These are phyloP conservation scores for Leptographium radiaticola DNA, from an alignment of 2,329 filamentous ascomycete species.

Conservation along the genomic window DNA sequence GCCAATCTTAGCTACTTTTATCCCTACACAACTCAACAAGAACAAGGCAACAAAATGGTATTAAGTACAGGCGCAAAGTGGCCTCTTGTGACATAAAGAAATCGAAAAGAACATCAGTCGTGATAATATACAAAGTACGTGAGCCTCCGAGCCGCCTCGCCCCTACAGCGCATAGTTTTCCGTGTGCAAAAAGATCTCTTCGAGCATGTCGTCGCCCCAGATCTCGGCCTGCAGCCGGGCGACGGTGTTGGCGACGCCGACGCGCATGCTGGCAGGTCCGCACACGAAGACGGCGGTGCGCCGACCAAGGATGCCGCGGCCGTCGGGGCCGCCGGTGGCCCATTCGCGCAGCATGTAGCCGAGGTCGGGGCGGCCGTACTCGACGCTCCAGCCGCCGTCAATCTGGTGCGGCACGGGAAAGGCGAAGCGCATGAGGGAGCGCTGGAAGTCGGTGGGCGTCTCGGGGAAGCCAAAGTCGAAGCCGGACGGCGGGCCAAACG, in stretches of 20 bases:
- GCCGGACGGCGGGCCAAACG: slow-evolving; percentile 45
- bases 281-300: slow-evolving; percentile 87
- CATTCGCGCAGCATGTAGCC: slow-evolving; percentile 76
- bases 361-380: slow-evolving; percentile 83
- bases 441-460: slow-evolving; percentile 78
- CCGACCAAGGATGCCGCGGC: slow-evolving; percentile 59
- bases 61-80: too few relatives aligned
- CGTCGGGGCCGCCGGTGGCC: slow-evolving; percentile 56
- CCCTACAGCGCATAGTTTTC: slow-evolving; percentile 79
- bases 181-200: slow-evolving; percentile 88
- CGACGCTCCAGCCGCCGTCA: slow-evolving; percentile 75
- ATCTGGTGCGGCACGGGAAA: slow-evolving; percentile 59
- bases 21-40: too few relatives aligned
- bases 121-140: neutral
- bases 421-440: slow-evolving; percentile 80
- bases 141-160: neutral
- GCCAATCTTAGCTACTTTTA: too few relatives aligned
- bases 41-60: too few relatives aligned
- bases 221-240: slow-evolving; percentile 73
- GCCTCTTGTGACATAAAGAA: neutral
- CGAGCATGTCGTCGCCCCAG: slow-evolving; percentile 62
- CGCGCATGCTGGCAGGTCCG: slow-evolving; percentile 74
- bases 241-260: slow-evolving; percentile 77
- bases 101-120: neutral
- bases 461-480: slow-evolving; percentile 73